phyloP scores from a whole-genome alignment of 108 stramenopile species.

The Stephanodiscus triporus region DNA sequence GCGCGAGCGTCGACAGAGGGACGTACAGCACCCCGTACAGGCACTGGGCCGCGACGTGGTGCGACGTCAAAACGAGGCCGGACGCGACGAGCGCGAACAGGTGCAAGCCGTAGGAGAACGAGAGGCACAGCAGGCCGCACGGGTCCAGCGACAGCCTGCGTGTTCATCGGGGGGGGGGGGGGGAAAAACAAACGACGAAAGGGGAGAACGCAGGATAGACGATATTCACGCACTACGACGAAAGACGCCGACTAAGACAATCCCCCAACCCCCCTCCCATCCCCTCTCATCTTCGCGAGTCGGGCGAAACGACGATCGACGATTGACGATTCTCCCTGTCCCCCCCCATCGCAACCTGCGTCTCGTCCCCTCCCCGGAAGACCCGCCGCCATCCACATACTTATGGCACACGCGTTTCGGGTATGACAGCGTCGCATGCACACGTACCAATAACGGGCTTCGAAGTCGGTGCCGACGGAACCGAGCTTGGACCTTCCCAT shows the following conservation, averaged over 20 bases:
- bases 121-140: conserved; percentile 67
- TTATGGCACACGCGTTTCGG: not conserved
- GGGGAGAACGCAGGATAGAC: not conserved
- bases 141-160: conserved; percentile 73
- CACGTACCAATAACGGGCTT: conserved; percentile 9
- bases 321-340: too few species aligned
- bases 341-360: too few species aligned
- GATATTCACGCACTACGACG: not conserved
- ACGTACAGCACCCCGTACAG: conserved; percentile 56
- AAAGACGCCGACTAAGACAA: too few species aligned
- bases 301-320: not conserved
- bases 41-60: conserved; percentile 46
- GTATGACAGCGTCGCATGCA: not conserved
- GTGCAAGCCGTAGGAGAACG: conserved; percentile 58
- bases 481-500: conserved; percentile 30
- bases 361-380: too few species aligned
- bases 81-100: conserved; percentile 62
- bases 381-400: not conserved
- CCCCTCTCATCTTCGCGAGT: not conserved
- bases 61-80: conserved; percentile 45
- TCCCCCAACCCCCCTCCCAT: too few species aligned
- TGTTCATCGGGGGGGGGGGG: not conserved
- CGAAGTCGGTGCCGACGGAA: conserved; percentile 42
- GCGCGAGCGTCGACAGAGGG: conserved; percentile 55
- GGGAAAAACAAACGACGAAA: conserved; percentile 3